phyloP scores from a whole-genome alignment of 805 yeast species.

The Sugiyamaella valdiviana region DNA sequence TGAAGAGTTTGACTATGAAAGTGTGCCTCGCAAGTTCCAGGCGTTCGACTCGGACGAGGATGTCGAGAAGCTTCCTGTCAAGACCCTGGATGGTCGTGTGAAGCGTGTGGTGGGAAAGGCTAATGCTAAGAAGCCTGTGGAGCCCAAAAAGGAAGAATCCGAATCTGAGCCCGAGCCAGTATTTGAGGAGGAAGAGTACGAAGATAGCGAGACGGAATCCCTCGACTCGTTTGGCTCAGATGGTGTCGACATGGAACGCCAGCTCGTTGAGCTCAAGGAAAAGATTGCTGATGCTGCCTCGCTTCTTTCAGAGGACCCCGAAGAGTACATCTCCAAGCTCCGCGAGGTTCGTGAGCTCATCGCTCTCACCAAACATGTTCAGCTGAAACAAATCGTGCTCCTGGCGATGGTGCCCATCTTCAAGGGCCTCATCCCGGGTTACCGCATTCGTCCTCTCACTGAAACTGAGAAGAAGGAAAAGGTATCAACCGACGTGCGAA shows the following conservation, averaged over 20 bases:
- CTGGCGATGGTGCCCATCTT: constrained; percentile 78
- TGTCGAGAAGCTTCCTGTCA: constrained; percentile 75
- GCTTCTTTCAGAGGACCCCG: constrained; percentile 77
- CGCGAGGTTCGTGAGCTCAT: constrained; percentile 41
- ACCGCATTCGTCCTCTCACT: constrained; percentile 73
- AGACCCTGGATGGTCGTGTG: constrained; percentile 63
- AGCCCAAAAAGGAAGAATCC: constrained; percentile 24
- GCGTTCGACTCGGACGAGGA: constrained; percentile 33
- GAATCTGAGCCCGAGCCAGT: constrained; percentile 26
- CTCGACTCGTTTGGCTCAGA: constrained; percentile 24
- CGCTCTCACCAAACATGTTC: constrained; percentile 44
- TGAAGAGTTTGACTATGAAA: constrained; percentile 75
- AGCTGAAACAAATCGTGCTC: constrained; percentile 55
- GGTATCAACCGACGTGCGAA: constrained; percentile 76
- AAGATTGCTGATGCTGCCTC: constrained; percentile 79
- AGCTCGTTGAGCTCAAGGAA: constrained; percentile 61
- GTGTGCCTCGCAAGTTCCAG: constrained; percentile 53
- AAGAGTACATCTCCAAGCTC: constrained; percentile 63
- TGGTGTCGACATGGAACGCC: constrained; percentile 33
- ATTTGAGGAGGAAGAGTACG: constrained; percentile 27
- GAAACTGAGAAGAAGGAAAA: constrained; percentile 77
- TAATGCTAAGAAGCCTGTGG: constrained; percentile 20
- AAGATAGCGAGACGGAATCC: constrained; percentile 25
- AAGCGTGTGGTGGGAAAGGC: constrained; percentile 48
- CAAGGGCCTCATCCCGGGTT: constrained; percentile 81